phyloP scores from a whole-genome alignment of 176 grass and related monocot species.

The Zoysia japonica region DNA sequence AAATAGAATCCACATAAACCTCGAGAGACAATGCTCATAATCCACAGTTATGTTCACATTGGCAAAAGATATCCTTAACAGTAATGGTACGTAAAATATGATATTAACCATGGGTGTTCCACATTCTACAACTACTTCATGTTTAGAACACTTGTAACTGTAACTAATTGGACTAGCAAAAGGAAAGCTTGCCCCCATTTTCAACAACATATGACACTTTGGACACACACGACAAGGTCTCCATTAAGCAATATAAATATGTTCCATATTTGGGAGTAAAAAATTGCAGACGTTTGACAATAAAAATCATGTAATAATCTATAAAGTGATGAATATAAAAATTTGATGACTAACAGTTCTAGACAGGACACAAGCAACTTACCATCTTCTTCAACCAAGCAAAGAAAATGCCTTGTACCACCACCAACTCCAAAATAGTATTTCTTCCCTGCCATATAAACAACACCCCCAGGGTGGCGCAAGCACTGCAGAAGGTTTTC shows the following conservation, averaged over 20 bases:
- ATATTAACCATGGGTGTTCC: conserved; percentile 10
- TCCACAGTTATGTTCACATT: background rate
- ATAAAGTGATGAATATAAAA: conserved; percentile 26
- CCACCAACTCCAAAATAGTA: conserved; percentile 98
- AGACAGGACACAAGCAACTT: conserved; percentile 28
- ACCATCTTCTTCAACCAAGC: conserved; percentile 95
- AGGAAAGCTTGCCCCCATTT: background rate
- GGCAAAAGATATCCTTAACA: background rate
- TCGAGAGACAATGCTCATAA: conserved; percentile 12
- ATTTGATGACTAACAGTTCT: conserved; percentile 8
- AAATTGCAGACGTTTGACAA: background rate
- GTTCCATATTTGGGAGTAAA: background rate
- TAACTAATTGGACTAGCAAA: conserved; percentile 4
- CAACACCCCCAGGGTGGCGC: conserved; percentile 49
- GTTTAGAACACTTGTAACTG: background rate
- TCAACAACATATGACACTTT: background rate
- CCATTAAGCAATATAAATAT: background rate
- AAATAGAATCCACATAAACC: conserved; percentile 13
- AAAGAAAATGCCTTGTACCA: conserved; percentile 86
- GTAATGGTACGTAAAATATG: conserved; percentile 11
- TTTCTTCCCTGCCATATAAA: conserved; percentile 95
- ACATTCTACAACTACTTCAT: background rate
- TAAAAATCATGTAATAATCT: too few relatives aligned
- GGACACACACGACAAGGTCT: background rate
- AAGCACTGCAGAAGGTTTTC: conserved; percentile 57